Base-by-base conservation (phyloP, 805 yeast species). In the Scheffersomyces spartinae region DNA sequence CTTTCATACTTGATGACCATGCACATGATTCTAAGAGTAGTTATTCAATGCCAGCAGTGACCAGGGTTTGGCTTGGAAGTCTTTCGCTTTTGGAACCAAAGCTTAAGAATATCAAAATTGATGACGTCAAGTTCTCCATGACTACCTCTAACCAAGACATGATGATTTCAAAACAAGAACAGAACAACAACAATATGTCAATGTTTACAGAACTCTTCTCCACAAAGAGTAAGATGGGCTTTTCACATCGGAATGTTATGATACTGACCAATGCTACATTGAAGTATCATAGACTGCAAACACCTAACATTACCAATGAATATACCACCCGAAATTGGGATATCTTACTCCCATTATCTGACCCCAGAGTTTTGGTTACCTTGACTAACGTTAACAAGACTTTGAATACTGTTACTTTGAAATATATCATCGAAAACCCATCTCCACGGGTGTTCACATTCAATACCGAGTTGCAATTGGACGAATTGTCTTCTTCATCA, bases 401-500 rank as follows among this genome's bases (percentile, higher is more conserved):
- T 11, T 34, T 17, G 3, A 40, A 35, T 16, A 33, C 31, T 2
- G 36, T 57, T 9, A 47, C 42, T 21, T 43, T 71, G 22, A 54
- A 42, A 9, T 81, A 69, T 42, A 58, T 62, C 26, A 41, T 82
- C 25, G 94, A 82, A 42, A 82, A 82, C 40, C 85, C 93, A 9
- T 77, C 93, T 0, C 61, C 78, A 3, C 58, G 77, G 22, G 64
- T 76, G 3, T 71, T 83, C 35, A 71, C 72, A 7, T 83, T 79
- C n/a, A n/a, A n/a, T n/a, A n/a, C n/a, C n/a, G n/a, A n/a, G n/a
- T n/a, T n/a, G n/a, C n/a, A n/a, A n/a, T n/a, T n/a, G n/a, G n/a
- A n/a, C n/a, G n/a, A n/a, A n/a, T n/a, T n/a, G n/a, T n/a, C n/a
- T n/a, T n/a, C n/a, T n/a, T n/a, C n/a, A 30, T 8, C 34, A 32